Conservation (phyloP, 2,329 filamentous ascomycete genomes). For the Pseudogymnoascus sp. region DNA sequence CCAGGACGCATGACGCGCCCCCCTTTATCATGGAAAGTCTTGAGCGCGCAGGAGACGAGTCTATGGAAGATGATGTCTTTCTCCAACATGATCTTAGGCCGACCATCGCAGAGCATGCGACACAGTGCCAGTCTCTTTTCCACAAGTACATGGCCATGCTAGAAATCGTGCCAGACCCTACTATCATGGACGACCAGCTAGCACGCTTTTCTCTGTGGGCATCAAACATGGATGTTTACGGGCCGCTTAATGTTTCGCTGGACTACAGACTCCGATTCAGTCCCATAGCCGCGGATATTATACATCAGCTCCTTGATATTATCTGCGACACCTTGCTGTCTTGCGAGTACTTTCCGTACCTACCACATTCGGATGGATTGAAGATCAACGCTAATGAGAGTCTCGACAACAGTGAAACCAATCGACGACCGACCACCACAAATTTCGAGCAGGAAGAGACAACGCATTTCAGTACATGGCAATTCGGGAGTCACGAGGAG, state of each 20-base stretch:
- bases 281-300: conserved; percentile 23
- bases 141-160: conserved; percentile 21
- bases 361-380: conserved; percentile 9
- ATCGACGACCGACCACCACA: conserved; percentile 19
- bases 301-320: conserved; percentile 23
- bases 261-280: conserved; percentile 28
- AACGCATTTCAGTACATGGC: conserved; percentile 13
- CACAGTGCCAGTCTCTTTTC: conserved; percentile 24
- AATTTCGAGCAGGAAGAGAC: conserved; percentile 18
- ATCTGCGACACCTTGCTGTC: not conserved
- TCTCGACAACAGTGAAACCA: conserved; percentile 21
- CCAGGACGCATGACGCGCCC: no score
- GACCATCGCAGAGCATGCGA: conserved; percentile 27
- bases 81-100: conserved; percentile 24
- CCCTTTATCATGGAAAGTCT: no score
- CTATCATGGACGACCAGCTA: conserved; percentile 26
- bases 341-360: conserved; percentile 12
- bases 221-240: conserved; percentile 27
- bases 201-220: conserved; percentile 22
- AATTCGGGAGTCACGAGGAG: conserved; percentile 16
- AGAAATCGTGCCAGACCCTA: conserved; percentile 25
- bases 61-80: conserved; percentile 23
- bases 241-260: conserved; percentile 26
- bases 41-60: no score
- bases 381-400: conserved; percentile 17